phyloP scores from a whole-genome alignment of 805 yeast genomes.

The Ogataea degrootiae region DNA sequence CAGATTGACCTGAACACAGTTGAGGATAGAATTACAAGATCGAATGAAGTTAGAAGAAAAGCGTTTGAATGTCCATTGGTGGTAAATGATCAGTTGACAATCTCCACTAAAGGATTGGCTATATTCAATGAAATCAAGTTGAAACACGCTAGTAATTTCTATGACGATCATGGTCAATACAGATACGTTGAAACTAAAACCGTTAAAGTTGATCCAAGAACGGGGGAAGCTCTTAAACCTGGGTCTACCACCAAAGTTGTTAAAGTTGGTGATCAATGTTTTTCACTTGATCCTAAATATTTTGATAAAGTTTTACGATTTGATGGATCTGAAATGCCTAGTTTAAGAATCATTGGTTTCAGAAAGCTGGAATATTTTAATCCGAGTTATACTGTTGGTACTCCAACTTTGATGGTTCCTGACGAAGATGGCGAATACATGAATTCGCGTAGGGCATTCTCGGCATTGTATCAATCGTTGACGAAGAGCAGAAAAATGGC shows the following conservation, averaged over 20 bases:
- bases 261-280: slow-evolving; percentile 42
- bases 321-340: slow-evolving; percentile 37
- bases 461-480: slow-evolving; percentile 62
- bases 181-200: slow-evolving; percentile 48
- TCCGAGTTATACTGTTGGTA: slow-evolving; percentile 47
- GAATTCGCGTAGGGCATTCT: slow-evolving; percentile 64
- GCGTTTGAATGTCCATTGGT: slow-evolving; percentile 59
- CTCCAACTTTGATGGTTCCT: slow-evolving; percentile 64
- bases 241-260: slow-evolving; percentile 34
- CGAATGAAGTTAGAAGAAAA: slow-evolving; percentile 59
- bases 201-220: slow-evolving; percentile 32
- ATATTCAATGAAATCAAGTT: slow-evolving; percentile 53
- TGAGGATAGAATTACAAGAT: slow-evolving; percentile 43
- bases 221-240: slow-evolving; percentile 36
- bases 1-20: slow-evolving; percentile 41
- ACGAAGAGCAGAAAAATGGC: slow-evolving; percentile 49
- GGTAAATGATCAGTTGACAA: slow-evolving; percentile 45
- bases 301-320: slow-evolving; percentile 29
- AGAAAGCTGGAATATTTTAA: slow-evolving; percentile 41
- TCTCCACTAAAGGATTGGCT: slow-evolving; percentile 70
- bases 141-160: slow-evolving; percentile 46
- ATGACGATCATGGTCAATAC: slow-evolving; percentile 47
- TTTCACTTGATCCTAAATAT: slow-evolving; percentile 36
- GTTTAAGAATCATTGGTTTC: slow-evolving; percentile 66
- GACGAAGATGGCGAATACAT: slow-evolving; percentile 48